Conservation (phyloP, 140 eudicot genomes). For the Artemisia princeps region DNA sequence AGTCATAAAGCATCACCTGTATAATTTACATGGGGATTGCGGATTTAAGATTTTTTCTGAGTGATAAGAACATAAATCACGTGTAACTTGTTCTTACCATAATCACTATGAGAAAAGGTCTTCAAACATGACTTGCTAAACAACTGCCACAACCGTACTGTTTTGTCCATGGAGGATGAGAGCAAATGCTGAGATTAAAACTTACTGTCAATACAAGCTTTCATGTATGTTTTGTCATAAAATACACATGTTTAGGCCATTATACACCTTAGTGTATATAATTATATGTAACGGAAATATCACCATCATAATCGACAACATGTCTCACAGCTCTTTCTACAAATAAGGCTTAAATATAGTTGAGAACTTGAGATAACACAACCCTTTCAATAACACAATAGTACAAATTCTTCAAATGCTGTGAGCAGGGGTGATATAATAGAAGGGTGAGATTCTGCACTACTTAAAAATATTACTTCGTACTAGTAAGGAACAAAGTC, state of each 20-base stretch:
- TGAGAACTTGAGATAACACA: background rate
- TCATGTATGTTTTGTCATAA: conserved; percentile 14
- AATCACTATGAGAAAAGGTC: conserved; percentile 90
- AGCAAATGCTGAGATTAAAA: conserved; percentile 67
- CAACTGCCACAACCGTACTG: conserved; percentile 88
- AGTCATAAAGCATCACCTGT: background rate
- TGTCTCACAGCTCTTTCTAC: conserved; percentile 9
- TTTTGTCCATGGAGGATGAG: conserved; percentile 97
- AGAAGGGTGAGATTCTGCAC: background rate
- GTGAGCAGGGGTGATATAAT: background rate
- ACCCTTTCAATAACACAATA: background rate
- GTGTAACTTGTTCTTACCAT: conserved; percentile 45
- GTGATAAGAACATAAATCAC: conserved; percentile 9
- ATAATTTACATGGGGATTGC: background rate
- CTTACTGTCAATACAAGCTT: background rate
- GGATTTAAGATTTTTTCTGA: background rate
- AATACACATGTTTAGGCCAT: background rate
- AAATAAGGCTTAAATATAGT: conserved; percentile 2
- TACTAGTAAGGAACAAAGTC: background rate
- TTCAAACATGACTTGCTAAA: conserved; percentile 83
- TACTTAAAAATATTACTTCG: background rate
- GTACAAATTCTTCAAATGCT: background rate
- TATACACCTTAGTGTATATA: background rate
- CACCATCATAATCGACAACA: background rate
- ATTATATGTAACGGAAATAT: background rate